Evolutionary conservation across 2,329 filamentous ascomycete species (phyloP).

Genomic region (Fusarium haematococcum): DNA sequence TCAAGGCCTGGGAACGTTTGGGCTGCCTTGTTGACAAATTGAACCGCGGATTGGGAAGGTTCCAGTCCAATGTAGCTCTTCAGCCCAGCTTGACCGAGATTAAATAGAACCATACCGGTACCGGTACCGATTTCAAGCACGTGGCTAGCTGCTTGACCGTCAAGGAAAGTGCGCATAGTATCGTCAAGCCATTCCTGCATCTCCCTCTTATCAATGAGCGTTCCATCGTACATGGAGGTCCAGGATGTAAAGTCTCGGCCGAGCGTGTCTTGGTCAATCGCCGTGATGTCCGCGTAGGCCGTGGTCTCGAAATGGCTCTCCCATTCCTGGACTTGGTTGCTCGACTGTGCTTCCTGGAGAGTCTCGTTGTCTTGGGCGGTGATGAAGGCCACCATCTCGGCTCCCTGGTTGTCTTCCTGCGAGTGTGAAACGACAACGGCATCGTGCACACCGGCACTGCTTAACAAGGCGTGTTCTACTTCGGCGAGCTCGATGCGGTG

Average conservation of each 20-base stretch:
- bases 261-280: slow-evolving; percentile 11
- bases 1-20: slow-evolving; percentile 21
- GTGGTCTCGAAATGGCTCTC: slow-evolving; percentile 28
- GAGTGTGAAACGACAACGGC: slow-evolving; percentile 7
- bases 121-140: slow-evolving; percentile 49
- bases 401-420: neutral
- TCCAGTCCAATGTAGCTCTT: slow-evolving; percentile 46
- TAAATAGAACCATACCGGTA: slow-evolving; percentile 28
- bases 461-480: neutral
- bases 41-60: slow-evolving; percentile 35
- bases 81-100: slow-evolving; percentile 46
- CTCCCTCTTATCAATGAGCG: slow-evolving; percentile 39
- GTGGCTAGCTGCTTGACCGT: slow-evolving; percentile 11
- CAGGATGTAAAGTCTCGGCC: slow-evolving; percentile 47
- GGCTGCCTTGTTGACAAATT: slow-evolving; percentile 29
- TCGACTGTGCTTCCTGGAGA: neutral
- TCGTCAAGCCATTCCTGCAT: slow-evolving; percentile 52
- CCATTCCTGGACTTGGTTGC: slow-evolving; percentile 32
- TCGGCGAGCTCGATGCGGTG: slow-evolving; percentile 39
- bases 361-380: neutral
- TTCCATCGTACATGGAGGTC: slow-evolving; percentile 49
- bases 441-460: neutral
- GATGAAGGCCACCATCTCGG: slow-evolving; percentile 30
- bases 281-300: slow-evolving; percentile 26
- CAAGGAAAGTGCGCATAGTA: slow-evolving; percentile 38